Base-by-base conservation (phyloP, 306 rosid genomes). In the Cyamopsis tetragonoloba region DNA sequence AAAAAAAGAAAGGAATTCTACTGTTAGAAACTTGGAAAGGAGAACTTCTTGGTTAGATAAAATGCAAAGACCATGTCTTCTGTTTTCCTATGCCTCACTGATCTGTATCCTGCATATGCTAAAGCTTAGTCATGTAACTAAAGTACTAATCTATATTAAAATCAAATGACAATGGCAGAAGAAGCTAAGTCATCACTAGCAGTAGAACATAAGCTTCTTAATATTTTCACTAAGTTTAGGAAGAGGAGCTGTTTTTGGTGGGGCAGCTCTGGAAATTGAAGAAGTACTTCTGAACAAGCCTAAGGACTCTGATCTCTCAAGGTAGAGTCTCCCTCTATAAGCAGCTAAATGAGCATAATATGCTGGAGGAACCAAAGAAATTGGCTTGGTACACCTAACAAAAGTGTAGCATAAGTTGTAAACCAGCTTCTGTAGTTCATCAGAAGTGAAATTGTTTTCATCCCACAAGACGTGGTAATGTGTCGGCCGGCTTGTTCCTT, bases 301-400 rank as follows among this genome's bases (percentile, higher is more conserved):
- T 20, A 81, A 49, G 14, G 85, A 79, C 7, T 90, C 96, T 2
- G 97, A 88, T 61, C 92, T 71, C 22, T 90, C 96, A 11, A 93
- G 89, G 84, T 93, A 93, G 76, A 93, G 99, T 76, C 99, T 83
- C 5, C 99, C 99, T 75, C 99, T 75, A 22, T 90, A 93, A 4
- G 99, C 99, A 69, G 99, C 99, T 26, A 93, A 80, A 78, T 93
- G 99, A 10, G 99, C 99, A 75, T 93, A 93, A 69, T 90, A 93
- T 57, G 84, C 99, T 6, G 99, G 97, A 34, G 99, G 99, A n/a
- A 93, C 99, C 74, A 93, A 76, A 43, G 99, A 93, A 54, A 93
- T 91, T 8, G 99, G 99, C 80, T 93, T 93, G 13, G 99, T 93
- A 71, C 99, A 93, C 78, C 91, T 86, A 59, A 81, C 91, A 72